Base-by-base conservation (phyloP, 305 asterid species). In the Rubia balearica region DNA sequence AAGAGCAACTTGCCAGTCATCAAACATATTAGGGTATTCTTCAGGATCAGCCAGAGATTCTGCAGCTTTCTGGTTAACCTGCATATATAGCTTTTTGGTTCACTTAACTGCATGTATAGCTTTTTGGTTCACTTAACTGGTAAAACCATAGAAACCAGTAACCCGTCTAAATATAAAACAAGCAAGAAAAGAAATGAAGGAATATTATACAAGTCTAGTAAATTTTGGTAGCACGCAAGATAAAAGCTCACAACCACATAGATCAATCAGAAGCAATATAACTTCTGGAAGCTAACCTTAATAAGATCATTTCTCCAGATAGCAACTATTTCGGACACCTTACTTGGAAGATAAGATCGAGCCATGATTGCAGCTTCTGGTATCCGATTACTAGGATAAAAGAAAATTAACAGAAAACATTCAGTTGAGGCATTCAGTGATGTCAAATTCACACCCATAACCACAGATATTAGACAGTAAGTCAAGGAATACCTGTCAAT, bases 281-380 rank as follows among this genome's bases (percentile, higher is more conserved):
- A 65, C 42, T 27, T 16, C 38, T 64, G 17, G 65, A 65, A 49
- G 53, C 40, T 61, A 73, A 91, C 99, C 96, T 91, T 88, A 71
- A 77, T 85, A 63, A 94, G 95, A 86, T 94, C 98, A 82, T 81
- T 87, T 81, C 96, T 91, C 98, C 98, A 91, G 42, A 91, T 89
- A 59, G 86, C 89, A 53, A 95, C 99, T 45, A 95, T 86, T 84
- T 95, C 96, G 40, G 99, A 83, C 74, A 95, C 99, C 85, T 90
- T 95, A 86, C 96, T 95, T 68, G 99, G 99, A 80, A 95, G 98
- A 82, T 95, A 95, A 51, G 99, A 95, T 75, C 99, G 91, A 53
- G 99, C 99, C 98, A 95, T 95, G 81, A 95, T 81, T 74, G 99
- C 99, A 88, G 99, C 99, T 85, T 95, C 99, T 71, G 99, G 99